Base-by-base conservation (phyloP, 2,329 filamentous ascomycete species). In the Fusarium chuoi region DNA sequence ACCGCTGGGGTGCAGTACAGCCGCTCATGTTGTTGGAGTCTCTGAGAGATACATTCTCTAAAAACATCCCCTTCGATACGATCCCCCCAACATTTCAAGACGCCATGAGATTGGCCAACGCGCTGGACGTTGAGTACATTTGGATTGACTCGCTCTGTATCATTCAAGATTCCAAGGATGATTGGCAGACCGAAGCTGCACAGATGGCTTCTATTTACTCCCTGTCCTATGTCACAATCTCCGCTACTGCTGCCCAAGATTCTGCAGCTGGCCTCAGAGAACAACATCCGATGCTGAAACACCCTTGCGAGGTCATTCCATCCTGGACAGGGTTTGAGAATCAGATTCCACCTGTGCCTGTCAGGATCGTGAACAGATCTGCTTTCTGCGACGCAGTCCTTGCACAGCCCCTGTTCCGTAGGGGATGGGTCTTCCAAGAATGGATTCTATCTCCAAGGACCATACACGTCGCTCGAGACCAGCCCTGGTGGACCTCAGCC, bases 121-220 rank as follows among this genome's bases (percentile, higher is more conserved):
- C 58, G 3, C 39, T 75, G 12, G 65, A 35, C 7, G 51, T 75
- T 7, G 64, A 66, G 14, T 75, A 75, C 13, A 28, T 75, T 7
- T 75, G 72, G 72, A 75, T 75, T 28, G 72, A 75, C 24, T 75
- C 71, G 6, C 64, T 74, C 22, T 74, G 71, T 9, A 74, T 74
- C 39, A 70, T 73, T 7, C 72, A 74, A 39, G 72, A 74, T 46
- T 75, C 69, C 28, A 65, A 73, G 35, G 49, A 74, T n/a, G 72
- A 74, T 30, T 74, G 72, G 72, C 44, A 73, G 30, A 22, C 45
- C 5, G 72, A 74, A 57, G 71, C 72, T 30, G 56, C 68, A 18
- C 59, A 65, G 41, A 74, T 74, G 72, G 71, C 71, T 30, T 72
- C 71, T 30, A 64, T 75, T 28, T 74, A 74, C 20, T 75, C 71